Conservation (phyloP, 352 stramenopile species). For the Blastocystis sp. region DNA sequence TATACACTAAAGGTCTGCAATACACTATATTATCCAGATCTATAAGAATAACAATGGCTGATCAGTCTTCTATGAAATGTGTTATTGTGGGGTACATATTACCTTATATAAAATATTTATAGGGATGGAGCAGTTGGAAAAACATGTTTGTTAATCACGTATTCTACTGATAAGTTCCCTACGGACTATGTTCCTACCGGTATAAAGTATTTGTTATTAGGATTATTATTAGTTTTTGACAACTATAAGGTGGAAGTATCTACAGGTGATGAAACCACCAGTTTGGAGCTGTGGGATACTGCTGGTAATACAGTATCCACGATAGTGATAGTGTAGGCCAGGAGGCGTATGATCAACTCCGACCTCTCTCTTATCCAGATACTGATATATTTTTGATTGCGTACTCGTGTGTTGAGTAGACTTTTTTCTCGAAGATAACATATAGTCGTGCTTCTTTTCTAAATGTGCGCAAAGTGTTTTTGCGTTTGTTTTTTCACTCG, state of each 20-base stretch:
- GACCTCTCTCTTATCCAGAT: conserved; percentile 86
- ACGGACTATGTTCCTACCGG: conserved; percentile 88
- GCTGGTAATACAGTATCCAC: conserved; percentile 67
- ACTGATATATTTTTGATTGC: conserved; percentile 92
- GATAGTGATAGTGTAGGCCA: conserved; percentile 68
- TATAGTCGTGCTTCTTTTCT: conserved; percentile 81
- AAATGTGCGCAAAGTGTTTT: conserved; percentile 87
- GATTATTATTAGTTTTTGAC: conserved; percentile 65
- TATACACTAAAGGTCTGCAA: not conserved
- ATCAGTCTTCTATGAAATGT: conserved; percentile 34
- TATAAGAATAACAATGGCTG: not conserved
- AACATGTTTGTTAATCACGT: conserved; percentile 90
- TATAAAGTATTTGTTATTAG: not conserved
- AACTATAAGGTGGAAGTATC: conserved; percentile 70
- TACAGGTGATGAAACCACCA: conserved; percentile 85
- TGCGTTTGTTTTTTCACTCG: not conserved
- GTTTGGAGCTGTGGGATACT: conserved; percentile 90
- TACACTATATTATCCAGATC: not conserved
- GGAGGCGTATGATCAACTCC: conserved; percentile 89
- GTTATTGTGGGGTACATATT: conserved; percentile 44
- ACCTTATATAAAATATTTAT: not conserved
- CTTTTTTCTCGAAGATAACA: not conserved
- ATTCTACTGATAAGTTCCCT: conserved; percentile 90
- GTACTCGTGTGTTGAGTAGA: conserved; percentile 76
- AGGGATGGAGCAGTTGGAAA: conserved; percentile 89